phyloP scores from a whole-genome alignment of 1,284 basidiomycete genomes.

The Ustilago cynodontis region DNA sequence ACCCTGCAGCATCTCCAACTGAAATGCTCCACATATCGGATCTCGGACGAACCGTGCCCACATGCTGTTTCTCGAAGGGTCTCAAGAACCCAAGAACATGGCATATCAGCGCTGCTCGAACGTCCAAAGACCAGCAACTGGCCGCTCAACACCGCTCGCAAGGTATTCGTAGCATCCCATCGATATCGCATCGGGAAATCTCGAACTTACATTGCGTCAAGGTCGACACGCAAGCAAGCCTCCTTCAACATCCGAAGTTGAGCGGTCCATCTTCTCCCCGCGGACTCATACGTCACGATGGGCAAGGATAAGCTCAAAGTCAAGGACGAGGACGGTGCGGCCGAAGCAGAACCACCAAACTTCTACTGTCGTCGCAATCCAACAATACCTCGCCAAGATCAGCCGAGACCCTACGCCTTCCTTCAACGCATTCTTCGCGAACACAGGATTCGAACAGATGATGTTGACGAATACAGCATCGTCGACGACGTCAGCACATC shows the following conservation, averaged over 20 bases:
- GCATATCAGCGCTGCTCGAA: background rate
- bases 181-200: background rate
- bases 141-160: background rate
- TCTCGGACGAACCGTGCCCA: constrained; percentile 20
- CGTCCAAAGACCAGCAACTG: background rate
- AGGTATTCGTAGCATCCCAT: background rate
- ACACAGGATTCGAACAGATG: constrained; percentile 26
- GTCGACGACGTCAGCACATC: constrained; percentile 4
- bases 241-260: background rate
- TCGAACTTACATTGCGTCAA: too few species aligned
- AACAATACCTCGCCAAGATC: constrained; percentile 39
- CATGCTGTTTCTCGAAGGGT: background rate
- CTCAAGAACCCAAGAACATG: background rate
- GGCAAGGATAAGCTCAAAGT: constrained; percentile 33
- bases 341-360: constrained; percentile 35
- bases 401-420: constrained; percentile 46
- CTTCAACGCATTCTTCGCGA: constrained; percentile 50
- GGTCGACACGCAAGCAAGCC: background rate
- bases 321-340: constrained; percentile 3
- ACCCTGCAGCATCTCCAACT: constrained; percentile 24
- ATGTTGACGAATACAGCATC: constrained; percentile 8
- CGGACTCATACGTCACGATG: constrained; percentile 7
- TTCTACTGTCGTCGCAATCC: constrained; percentile 52
- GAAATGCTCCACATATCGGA: constrained; percentile 31
- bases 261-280: background rate